A percentile compares a stretch with the other conserved stretches of the same genome.
These are phyloP conservation scores for Suillus weaverae DNA, from an alignment of 768 basidiomycete species.

Conservation along the genomic window DNA sequence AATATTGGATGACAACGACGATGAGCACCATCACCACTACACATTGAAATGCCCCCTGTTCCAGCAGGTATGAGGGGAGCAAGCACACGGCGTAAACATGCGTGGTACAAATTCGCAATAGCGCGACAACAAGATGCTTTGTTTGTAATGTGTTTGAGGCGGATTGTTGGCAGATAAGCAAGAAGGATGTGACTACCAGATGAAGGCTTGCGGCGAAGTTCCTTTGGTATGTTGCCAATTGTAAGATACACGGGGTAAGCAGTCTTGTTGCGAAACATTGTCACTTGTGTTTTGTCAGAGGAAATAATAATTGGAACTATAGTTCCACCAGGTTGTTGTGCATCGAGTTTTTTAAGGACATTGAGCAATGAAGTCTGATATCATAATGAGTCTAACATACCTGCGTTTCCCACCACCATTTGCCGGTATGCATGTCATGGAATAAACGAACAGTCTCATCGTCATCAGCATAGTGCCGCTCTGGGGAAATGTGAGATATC, in stretches of 20 bases:
- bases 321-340: constrained; percentile 7
- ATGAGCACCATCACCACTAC: too few species aligned
- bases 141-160: too few species aligned
- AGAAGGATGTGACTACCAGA: too few species aligned
- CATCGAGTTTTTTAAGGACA: constrained; percentile 14
- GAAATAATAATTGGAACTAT: constrained; percentile 20
- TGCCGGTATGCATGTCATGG: constrained; percentile 45
- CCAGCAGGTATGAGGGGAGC: too few species aligned
- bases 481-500: constrained; percentile 35
- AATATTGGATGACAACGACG: too few species aligned
- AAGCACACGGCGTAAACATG: too few species aligned
- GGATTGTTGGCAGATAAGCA: too few species aligned
- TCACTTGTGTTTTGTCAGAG: constrained; percentile 22
- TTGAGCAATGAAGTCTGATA: neutral
- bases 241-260: constrained; percentile 25
- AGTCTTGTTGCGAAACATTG: constrained; percentile 18
- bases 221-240: constrained; percentile 43
- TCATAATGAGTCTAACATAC: constrained; percentile 25
- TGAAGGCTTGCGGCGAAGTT: too few species aligned
- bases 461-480: constrained; percentile 37
- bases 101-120: too few species aligned
- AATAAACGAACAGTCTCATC: constrained; percentile 30
- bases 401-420: constrained; percentile 55
- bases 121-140: too few species aligned
- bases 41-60: too few species aligned